These are phyloP conservation scores for Pythium brachiatum DNA, from an alignment of 352 stramenopile species.

Conservation along the genomic window DNA sequence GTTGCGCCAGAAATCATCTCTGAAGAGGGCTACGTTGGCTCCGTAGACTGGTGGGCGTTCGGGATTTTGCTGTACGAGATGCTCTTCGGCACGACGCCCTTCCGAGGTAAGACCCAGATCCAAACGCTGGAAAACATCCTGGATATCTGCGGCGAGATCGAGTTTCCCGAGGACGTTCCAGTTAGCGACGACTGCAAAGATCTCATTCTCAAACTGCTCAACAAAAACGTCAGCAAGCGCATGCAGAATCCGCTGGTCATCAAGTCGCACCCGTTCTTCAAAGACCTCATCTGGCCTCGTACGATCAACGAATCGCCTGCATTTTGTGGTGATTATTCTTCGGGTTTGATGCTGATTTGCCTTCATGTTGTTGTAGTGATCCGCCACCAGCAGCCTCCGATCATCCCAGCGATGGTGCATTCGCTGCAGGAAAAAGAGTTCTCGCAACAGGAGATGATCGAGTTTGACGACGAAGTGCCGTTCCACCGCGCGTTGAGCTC, in stretches of 20 bases:
- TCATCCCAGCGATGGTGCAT: conserved; percentile 40
- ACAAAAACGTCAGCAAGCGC: conserved; percentile 39
- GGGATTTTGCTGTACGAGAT: conserved; percentile 67
- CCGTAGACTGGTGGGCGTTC: conserved; percentile 68
- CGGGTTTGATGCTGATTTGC: neutral
- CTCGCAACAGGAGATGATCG: conserved; percentile 22
- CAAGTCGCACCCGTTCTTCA: conserved; percentile 92
- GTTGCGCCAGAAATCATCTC: conserved; percentile 60
- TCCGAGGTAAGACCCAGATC: conserved; percentile 40
- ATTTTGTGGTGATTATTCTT: neutral
- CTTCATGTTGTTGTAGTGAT: conserved; percentile 31
- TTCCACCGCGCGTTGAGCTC: conserved; percentile 29
- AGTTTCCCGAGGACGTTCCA: conserved; percentile 57
- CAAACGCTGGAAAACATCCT: conserved; percentile 52
- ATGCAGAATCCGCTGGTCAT: conserved; percentile 91
- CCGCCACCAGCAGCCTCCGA: conserved; percentile 43
- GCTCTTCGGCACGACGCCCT: conserved; percentile 49
- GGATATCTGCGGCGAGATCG: conserved; percentile 44
- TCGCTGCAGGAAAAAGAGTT: conserved; percentile 30
- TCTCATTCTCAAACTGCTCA: conserved; percentile 55
- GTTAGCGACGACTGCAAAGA: conserved; percentile 59
- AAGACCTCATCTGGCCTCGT: conserved; percentile 81
- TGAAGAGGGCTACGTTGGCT: conserved; percentile 57
- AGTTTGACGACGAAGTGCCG: conserved; percentile 45
- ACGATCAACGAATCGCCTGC: conserved; percentile 20